phyloP scores from a whole-genome alignment of 2,329 filamentous ascomycete species.

The Didymella exigua region DNA sequence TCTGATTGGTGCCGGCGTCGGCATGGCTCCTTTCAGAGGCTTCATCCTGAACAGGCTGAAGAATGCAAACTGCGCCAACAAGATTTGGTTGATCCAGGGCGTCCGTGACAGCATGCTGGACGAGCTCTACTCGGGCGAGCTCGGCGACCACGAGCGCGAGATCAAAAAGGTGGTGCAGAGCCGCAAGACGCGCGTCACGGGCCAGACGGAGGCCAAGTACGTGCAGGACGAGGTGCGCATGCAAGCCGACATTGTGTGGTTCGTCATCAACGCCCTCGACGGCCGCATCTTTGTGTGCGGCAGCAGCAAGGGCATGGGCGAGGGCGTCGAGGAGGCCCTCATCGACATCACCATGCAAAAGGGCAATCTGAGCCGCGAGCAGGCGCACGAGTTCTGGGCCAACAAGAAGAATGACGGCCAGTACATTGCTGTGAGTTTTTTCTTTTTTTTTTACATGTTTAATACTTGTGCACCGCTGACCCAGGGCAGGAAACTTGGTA shows the following conservation, averaged over 20 bases:
- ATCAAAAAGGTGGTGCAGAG: slow-evolving; percentile 60
- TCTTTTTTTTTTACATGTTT: fast-evolving
- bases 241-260: slow-evolving; percentile 98
- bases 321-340: slow-evolving; percentile 87
- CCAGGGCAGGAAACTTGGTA: slow-evolving; percentile 15
- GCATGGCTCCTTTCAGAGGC: slow-evolving; percentile 95
- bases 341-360: slow-evolving; percentile 92
- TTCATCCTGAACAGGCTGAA: slow-evolving; percentile 94
- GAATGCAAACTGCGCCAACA: slow-evolving; percentile 95
- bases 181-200: slow-evolving; percentile 49
- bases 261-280: slow-evolving; percentile 94
- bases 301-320: slow-evolving; percentile 94
- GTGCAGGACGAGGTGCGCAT: slow-evolving; percentile 93
- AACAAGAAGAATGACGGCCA: slow-evolving; percentile 91
- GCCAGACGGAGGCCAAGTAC: slow-evolving; percentile 72
- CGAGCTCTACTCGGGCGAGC: slow-evolving; percentile 95
- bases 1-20: slow-evolving; percentile 93
- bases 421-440: slow-evolving; percentile 76
- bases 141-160: slow-evolving; percentile 68
- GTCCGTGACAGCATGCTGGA: slow-evolving; percentile 93
- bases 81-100: slow-evolving; percentile 95
- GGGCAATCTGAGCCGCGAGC: slow-evolving; percentile 80
- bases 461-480: neutral
- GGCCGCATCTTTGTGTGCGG: slow-evolving; percentile 96
- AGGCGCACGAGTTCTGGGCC: slow-evolving; percentile 86